These are phyloP conservation scores for Stephania yunnanensis DNA, from an alignment of 164 flowering plant species.

Conservation along the genomic window DNA sequence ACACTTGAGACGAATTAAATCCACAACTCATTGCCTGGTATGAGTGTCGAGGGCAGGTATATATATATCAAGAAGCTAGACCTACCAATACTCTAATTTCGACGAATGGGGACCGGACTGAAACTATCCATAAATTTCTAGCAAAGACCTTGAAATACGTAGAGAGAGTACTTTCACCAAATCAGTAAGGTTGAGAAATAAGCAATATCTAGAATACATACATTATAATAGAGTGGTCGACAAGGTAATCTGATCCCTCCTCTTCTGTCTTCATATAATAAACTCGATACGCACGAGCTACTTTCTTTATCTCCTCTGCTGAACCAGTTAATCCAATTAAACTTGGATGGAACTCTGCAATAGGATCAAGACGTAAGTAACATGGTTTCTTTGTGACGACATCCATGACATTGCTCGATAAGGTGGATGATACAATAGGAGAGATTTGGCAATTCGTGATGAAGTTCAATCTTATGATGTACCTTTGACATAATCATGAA, in stretches of 20 bases:
- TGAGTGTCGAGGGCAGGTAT: neutral
- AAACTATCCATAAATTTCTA: too few relatives aligned
- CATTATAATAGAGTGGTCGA: slow-evolving; percentile 95
- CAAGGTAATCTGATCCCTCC: slow-evolving; percentile 90
- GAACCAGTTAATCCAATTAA: slow-evolving; percentile 84
- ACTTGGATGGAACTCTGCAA: slow-evolving; percentile 82
- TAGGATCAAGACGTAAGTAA: slow-evolving; percentile 5
- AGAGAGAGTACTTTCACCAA: neutral
- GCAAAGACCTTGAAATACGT: too few relatives aligned
- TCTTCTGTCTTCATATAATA: slow-evolving; percentile 94
- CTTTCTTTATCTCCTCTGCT: slow-evolving; percentile 55
- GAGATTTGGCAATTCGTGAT: neutral
- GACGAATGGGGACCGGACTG: neutral
- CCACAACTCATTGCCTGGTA: too few relatives aligned
- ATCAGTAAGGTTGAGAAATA: neutral
- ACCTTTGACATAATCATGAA: slow-evolving; percentile 88
- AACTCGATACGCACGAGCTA: slow-evolving; percentile 89
- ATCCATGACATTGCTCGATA: neutral
- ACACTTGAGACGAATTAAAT: too few relatives aligned
- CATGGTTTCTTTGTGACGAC: neutral
- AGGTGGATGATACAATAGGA: neutral
- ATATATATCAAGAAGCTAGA: neutral
- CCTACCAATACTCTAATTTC: neutral
- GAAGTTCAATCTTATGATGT: neutral
- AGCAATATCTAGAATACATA: slow-evolving; percentile 28